A percentile compares a stretch with the other conserved stretches of the same genome.
Evolutionary conservation across 2,329 filamentous ascomycete genomes (phyloP).

Genomic region (Ampelomyces quisqualis): DNA sequence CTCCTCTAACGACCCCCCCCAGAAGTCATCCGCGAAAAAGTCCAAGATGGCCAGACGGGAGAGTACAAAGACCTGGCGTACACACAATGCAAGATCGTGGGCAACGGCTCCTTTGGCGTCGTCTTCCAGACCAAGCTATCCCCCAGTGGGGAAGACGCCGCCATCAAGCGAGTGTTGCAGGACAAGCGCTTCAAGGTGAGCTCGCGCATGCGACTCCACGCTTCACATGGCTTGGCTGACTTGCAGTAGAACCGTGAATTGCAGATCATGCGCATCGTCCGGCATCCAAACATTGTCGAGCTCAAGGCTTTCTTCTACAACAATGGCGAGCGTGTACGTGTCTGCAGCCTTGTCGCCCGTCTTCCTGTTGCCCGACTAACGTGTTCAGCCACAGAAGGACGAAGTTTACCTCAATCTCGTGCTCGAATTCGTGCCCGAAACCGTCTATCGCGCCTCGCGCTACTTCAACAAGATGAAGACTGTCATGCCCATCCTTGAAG

Average conservation of each 20-base stretch:
- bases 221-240: conserved; percentile 29
- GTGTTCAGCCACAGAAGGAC: conserved; percentile 61
- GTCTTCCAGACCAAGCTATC: conserved; percentile 99
- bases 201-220: conserved; percentile 19
- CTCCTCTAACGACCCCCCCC: conserved; percentile 39
- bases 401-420: conserved; percentile 98
- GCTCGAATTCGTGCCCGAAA: conserved; percentile 97
- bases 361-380: conserved; percentile 32
- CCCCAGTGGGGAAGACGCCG: conserved; percentile 95
- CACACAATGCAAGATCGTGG: conserved; percentile 98
- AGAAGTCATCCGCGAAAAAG: conserved; percentile 99
- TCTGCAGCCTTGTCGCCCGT: conserved; percentile 10
- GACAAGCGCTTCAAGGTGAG: conserved; percentile 99
- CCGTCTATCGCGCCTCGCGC: conserved; percentile 93
- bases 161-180: conserved; percentile 97
- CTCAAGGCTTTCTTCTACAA: conserved; percentile 99
- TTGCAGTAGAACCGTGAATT: conserved; percentile 84
- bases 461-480: conserved; percentile 99
- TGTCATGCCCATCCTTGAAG: conserved; percentile 97
- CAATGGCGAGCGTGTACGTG: conserved; percentile 89
- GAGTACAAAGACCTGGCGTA: conserved; percentile 97
- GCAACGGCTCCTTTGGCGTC: conserved; percentile 97
- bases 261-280: conserved; percentile 99
- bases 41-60: conserved; percentile 95
- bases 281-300: conserved; percentile 98